phyloP scores from a whole-genome alignment of 2,329 filamentous ascomycete genomes.

The Verruconis gallopava region DNA sequence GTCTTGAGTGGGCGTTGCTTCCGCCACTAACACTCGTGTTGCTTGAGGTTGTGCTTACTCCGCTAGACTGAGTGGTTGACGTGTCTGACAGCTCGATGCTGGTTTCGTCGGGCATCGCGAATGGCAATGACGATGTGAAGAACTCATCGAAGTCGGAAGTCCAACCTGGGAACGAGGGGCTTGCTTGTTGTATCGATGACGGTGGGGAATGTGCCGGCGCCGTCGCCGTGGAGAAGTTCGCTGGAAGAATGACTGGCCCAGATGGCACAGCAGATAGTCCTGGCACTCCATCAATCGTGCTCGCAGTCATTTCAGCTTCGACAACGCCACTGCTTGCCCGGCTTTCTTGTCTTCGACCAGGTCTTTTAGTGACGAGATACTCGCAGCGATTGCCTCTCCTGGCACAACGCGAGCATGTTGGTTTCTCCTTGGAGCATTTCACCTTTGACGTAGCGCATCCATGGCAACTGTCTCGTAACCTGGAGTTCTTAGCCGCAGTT shows the following conservation, averaged over 20 bases:
- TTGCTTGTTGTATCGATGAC: too few relatives aligned
- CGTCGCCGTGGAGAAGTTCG: too few relatives aligned
- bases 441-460: constrained; percentile 26
- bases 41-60: not conserved
- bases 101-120: not conserved
- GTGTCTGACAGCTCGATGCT: not conserved
- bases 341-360: constrained; percentile 14
- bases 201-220: too few relatives aligned
- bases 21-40: not conserved
- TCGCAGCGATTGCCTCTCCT: constrained; percentile 19
- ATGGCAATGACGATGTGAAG: not conserved
- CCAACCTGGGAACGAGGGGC: not conserved
- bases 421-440: constrained; percentile 23
- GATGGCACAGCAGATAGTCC: too few relatives aligned
- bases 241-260: too few relatives aligned
- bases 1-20: constrained; percentile 1
- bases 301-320: not conserved
- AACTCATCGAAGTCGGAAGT: not conserved
- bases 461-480: constrained; percentile 26
- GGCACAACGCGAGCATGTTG: constrained; percentile 23
- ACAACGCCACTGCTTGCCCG: not conserved
- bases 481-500: constrained; percentile 10
- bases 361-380: constrained; percentile 21
- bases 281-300: too few relatives aligned
- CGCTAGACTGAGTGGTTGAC: not conserved